These are phyloP conservation scores for Cladosporium colombiae DNA, from an alignment of 2,329 filamentous ascomycete species.

Conservation along the genomic window DNA sequence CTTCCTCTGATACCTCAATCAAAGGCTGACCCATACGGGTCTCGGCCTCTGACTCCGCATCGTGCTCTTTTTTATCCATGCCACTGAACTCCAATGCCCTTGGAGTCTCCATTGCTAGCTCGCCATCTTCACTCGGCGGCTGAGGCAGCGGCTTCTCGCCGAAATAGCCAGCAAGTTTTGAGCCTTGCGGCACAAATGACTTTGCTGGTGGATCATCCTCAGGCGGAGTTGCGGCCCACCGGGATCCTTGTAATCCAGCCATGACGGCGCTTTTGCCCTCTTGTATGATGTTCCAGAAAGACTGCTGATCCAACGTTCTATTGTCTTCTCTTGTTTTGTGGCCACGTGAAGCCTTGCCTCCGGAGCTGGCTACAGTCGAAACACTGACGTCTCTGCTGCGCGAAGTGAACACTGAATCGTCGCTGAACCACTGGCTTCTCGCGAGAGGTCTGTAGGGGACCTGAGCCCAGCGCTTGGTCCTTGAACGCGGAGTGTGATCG, in stretches of 20 bases:
- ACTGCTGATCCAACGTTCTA: slow-evolving; percentile 52
- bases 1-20: slow-evolving; percentile 16
- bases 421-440: slow-evolving; percentile 84
- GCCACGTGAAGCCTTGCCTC: slow-evolving; percentile 15
- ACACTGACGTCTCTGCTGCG: slow-evolving; percentile 20
- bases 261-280: slow-evolving; percentile 41
- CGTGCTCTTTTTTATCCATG: neutral
- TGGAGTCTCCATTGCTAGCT: slow-evolving; percentile 7
- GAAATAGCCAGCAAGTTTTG: slow-evolving; percentile 8
- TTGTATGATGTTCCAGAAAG: slow-evolving; percentile 48
- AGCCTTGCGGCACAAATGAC: slow-evolving; percentile 6
- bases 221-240: slow-evolving; percentile 34
- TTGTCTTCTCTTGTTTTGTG: slow-evolving; percentile 48
- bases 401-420: slow-evolving; percentile 66
- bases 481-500: slow-evolving; percentile 33
- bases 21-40: neutral
- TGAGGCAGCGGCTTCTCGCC: slow-evolving; percentile 13
- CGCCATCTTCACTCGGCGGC: slow-evolving; percentile 13
- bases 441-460: slow-evolving; percentile 48
- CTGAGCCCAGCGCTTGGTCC: slow-evolving; percentile 37
- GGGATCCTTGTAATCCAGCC: slow-evolving; percentile 36
- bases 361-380: slow-evolving; percentile 20
- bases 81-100: neutral
- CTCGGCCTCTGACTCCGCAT: neutral
- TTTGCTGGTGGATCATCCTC: slow-evolving; percentile 16